Evolutionary conservation across 148 eudicot genomes (phyloP).

Genomic region (Oxyria digyna): DNA sequence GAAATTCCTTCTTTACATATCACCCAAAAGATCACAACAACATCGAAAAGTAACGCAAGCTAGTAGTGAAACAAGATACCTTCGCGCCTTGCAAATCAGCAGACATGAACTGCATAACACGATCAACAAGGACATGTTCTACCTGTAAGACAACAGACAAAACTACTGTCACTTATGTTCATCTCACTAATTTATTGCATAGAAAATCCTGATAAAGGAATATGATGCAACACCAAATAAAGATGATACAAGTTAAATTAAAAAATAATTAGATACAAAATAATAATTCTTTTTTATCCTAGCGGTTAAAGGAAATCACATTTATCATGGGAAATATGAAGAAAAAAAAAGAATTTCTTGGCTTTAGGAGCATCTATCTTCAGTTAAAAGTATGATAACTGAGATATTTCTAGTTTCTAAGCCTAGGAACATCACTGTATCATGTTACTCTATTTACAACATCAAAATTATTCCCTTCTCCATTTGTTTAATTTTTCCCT

Average conservation of each 20-base stretch:
- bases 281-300: neutral
- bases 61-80: slow-evolving; percentile 28
- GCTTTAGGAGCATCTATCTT: neutral
- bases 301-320: neutral
- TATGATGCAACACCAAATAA: neutral
- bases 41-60: neutral
- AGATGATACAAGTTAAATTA: neutral
- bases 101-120: slow-evolving; percentile 66
- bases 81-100: slow-evolving; percentile 84
- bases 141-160: slow-evolving; percentile 34
- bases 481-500: neutral
- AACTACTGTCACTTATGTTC: slow-evolving; percentile 7
- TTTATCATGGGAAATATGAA: neutral
- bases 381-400: neutral
- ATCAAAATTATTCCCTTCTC: neutral
- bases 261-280: neutral
- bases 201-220: neutral
- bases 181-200: neutral
- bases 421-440: neutral
- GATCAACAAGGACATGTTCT: slow-evolving; percentile 90
- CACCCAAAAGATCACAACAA: neutral
- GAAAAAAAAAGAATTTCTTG: neutral
- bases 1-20: neutral
- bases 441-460: neutral
- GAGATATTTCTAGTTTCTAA: neutral